Base-by-base conservation (phyloP, 2,329 filamentous ascomycete species). In the Fusarium sacchari region DNA sequence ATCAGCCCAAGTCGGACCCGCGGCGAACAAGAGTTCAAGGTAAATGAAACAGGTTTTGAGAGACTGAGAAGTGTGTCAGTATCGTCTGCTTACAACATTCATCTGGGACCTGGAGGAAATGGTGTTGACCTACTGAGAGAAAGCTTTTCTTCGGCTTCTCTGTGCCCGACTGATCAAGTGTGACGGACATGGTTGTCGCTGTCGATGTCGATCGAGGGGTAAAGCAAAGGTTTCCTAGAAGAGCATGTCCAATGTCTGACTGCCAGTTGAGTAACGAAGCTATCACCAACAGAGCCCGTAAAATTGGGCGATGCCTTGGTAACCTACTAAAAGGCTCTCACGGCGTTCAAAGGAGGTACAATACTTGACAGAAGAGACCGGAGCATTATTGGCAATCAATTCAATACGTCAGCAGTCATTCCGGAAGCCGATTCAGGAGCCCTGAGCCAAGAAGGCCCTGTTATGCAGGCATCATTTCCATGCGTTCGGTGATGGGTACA, bases 1-100 rank as follows among this genome's bases (percentile, higher is more conserved):
- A 67, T 87, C 85, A 67, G 83, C n/a, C 66, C 80, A 81, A 75
- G 81, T 83, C 28, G 85, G 85, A 10, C 69, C 60, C 34, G 70
- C 73, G 22, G 73, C 70, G 30, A 83, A 79, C 36, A 86, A 81
- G 44, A 86, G 81, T 37, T 81, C 81, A 68, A 87, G 84, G 75
- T 83, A 86, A 55, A 43, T 22, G 32, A 75, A 71, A 26, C 60
- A 43, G 15, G 72, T 61, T 39, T 75, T 73, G 15, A 64, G 36
- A 32, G 42, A 58, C 30, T 55, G 26, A 12, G 3, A 37, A 28
- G 26, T 44, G 50, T n/a, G 28, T 62, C 43, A 58, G 20, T 40
- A 26, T 50, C 17, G 20, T 32, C 26, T 40, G 17, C 34, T 56
- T 50, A 13, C 22, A 32, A 26, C 24, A 10, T 22, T 30, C n/a